Percentiles rank a stretch among this genome's conserved stretches.
phyloP scores from a whole-genome alignment of 768 basidiomycete genomes.

The Chiua virens region DNA sequence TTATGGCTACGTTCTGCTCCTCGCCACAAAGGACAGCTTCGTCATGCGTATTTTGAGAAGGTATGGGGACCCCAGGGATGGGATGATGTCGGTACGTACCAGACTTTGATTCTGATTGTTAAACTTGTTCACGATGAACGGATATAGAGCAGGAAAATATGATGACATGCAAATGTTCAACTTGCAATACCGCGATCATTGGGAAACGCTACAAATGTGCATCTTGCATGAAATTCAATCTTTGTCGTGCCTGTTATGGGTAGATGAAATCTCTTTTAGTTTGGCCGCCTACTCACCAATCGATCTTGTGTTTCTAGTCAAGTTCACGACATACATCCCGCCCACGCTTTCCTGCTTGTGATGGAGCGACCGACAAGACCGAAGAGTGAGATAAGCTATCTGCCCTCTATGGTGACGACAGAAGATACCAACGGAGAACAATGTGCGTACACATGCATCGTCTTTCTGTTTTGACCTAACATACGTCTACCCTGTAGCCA shows the following conservation, averaged over 20 bases:
- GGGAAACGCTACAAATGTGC: conserved; percentile 81
- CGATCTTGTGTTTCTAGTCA: conserved; percentile 46
- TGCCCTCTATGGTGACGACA: conserved; percentile 19
- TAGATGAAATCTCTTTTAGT: conserved; percentile 24
- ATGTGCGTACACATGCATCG: conserved; percentile 42
- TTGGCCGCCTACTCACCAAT: background rate
- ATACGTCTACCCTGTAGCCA: conserved; percentile 41
- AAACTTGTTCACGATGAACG: conserved; percentile 3
- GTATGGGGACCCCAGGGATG: conserved; percentile 82
- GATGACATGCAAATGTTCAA: conserved; percentile 68
- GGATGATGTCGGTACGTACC: conserved; percentile 80
- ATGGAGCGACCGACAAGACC: conserved; percentile 57
- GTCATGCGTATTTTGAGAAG: conserved; percentile 87
- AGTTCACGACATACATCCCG: conserved; percentile 90
- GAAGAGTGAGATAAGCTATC: conserved; percentile 40
- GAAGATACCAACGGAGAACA: conserved; percentile 54
- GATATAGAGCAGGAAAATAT: conserved; percentile 71
- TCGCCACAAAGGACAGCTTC: conserved; percentile 67
- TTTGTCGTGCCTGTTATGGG: conserved; percentile 87
- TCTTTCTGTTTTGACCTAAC: conserved; percentile 1
- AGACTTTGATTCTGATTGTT: background rate
- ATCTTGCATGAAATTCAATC: conserved; percentile 73
- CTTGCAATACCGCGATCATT: conserved; percentile 64
- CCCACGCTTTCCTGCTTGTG: conserved; percentile 80
- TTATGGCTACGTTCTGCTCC: conserved; percentile 69